Evolutionary conservation across 2,329 filamentous ascomycete genomes (phyloP), one percentile per base, ranked within the genome.

Genomic region (Aureobasidium leucospermi): DNA sequence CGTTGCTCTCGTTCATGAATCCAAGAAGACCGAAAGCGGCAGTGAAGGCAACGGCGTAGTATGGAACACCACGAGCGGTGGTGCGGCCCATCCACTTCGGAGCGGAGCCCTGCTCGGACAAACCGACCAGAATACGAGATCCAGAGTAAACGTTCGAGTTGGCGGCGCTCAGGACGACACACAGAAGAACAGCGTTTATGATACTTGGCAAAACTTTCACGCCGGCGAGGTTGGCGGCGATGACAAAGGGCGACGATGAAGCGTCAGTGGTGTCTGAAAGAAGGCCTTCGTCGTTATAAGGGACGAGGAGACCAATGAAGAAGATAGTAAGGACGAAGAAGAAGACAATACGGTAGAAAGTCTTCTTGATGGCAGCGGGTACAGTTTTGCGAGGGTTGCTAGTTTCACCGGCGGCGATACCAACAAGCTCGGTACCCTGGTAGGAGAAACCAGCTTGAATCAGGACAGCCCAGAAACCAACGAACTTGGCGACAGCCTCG

Each of bases 1-100:
- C n/a, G n/a, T n/a, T n/a, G n/a, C n/a, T n/a, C n/a, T 93, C 79
- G 71, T 91, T 86, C 55, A 92, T 75, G 72, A 91, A 94, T 3
- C 85, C 83, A 10, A 95, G 75, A 7, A 90, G 76, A 1, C 86
- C 82, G 66, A 94, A 79, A 0, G 73, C 71, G 8, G 71, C 69
- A 1, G 78, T 79, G 60, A 76, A 67, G 0, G 72, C 66, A 15
- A 79, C 77, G 39, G 75, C 71, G 61, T 67, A 70, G 66, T 76
- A 76, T 0, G 78, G 78, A 7, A 75, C 73, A 48, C 78, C 78
- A 5, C 70, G 65, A 62, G 71, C 73, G 16, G 71, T 74, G 4
- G 76, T 76, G 47, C 67, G 68, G 57, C 69, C 69, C 62, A 80
- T 72, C 62, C 75, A 72, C 2, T 63, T 66, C 4, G 78, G 78